Base-by-base conservation (phyloP, 306 rosid species). In the Casuarina cunninghamiana region DNA sequence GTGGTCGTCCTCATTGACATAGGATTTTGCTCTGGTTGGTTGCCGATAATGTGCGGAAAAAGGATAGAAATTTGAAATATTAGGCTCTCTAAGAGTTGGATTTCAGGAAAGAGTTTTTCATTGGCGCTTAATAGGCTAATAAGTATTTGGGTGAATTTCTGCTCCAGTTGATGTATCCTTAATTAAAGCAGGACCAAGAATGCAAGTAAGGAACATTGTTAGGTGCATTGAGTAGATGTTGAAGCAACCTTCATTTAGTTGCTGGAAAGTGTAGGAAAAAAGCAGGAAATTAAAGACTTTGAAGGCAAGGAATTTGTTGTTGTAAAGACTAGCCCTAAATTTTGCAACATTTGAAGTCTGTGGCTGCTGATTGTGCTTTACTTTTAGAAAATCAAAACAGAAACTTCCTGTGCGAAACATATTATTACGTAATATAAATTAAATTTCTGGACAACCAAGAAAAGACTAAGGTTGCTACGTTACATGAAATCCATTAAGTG, bases 191-290 rank as follows among this genome's bases (percentile, higher is more conserved):
- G 16, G 26, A 65, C 46, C 49, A 35, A 39, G 41, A 39, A 65
- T 65, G 48, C 46, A 38, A 2, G 17, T 35, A 61, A 61, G 43
- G 43, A 61, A 61, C 10, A n/a, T 19, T 61, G 41, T 16, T 65
- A 32, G 71, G 43, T 63, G 69, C 46, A 39, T 65, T 38, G 48
- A 65, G 71, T 19, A 38, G 48, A 65, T 5, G 49, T 65, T 65
- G 71, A 41, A 6, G 12, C 10, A 26, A 7, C 65, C 15, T 9
- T 26, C 32, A 58, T 41, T 42, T 65, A 48, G 71, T 16, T 65
- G 26, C 32, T 41, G 26, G 45, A 65, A 65, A 65, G n/a, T 2
- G 1, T 39, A 5, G 21, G 70, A 65, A 57, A 53, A 15, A 3
- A 0, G 8, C 26, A 32, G 67, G 11, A 60, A 32, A 2, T 55